These are phyloP conservation scores for Byssothecium circinans DNA, from an alignment of 2,329 filamentous ascomycete species.

Conservation along the genomic window DNA sequence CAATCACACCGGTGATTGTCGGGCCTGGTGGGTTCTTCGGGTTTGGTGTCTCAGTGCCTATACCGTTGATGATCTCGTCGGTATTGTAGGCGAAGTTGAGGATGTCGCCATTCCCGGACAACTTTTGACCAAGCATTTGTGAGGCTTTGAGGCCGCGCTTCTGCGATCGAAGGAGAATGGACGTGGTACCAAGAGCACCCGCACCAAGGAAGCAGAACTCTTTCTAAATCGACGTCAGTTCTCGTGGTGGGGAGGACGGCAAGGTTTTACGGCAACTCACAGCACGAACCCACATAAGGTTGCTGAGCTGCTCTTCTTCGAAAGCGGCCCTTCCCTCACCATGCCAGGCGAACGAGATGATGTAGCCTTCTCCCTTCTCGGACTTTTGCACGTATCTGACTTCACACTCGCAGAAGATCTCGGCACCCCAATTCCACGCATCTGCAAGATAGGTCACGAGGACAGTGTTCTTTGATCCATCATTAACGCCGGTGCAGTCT, in stretches of 20 bases:
- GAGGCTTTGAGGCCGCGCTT: conserved; percentile 60
- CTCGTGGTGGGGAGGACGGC: too few species aligned
- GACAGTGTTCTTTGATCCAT: conserved; percentile 68
- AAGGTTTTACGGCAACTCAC: too few species aligned
- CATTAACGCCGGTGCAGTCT: conserved; percentile 66
- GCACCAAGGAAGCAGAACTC: conserved; percentile 68
- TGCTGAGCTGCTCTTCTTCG: conserved; percentile 56
- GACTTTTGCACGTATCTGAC: too few species aligned
- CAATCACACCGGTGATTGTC: conserved; percentile 55
- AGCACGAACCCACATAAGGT: conserved; percentile 69
- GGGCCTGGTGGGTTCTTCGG: conserved; percentile 60
- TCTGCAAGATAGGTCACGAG: conserved; percentile 68
- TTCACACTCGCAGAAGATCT: conserved; percentile 47
- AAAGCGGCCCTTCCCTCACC: conserved; percentile 60
- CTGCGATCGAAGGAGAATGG: conserved; percentile 48
- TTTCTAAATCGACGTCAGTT: conserved; percentile 31
- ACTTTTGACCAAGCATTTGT: conserved; percentile 46
- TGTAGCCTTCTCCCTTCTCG: too few species aligned
- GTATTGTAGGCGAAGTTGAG: conserved; percentile 67
- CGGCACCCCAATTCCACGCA: conserved; percentile 72
- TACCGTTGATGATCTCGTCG: conserved; percentile 58
- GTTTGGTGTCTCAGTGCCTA: conserved; percentile 56
- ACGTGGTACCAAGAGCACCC: conserved; percentile 65
- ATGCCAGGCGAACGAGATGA: conserved; percentile 60
- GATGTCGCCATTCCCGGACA: conserved; percentile 69